phyloP scores from a whole-genome alignment of 2,329 filamentous ascomycete genomes.

The Neofusicoccum ribis region DNA sequence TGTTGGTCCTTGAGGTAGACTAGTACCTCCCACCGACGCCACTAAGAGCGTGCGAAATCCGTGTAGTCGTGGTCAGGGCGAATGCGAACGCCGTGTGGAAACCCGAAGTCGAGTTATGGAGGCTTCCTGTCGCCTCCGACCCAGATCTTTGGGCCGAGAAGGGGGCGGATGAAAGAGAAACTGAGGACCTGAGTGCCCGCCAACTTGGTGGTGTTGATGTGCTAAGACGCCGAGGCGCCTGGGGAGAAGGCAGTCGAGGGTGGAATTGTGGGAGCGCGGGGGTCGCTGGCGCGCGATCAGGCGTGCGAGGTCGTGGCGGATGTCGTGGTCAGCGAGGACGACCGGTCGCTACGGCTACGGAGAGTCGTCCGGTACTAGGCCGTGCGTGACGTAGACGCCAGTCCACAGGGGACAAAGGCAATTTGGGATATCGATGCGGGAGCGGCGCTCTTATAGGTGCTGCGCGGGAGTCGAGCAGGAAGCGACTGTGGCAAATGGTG shows the following conservation, averaged over 20 bases:
- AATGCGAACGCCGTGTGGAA: slow-evolving; percentile 27
- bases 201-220: slow-evolving; percentile 77
- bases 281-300: not conserved
- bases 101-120: slow-evolving; percentile 71
- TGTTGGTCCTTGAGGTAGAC: slow-evolving; percentile 20
- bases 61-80: slow-evolving; percentile 15
- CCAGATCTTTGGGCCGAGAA: slow-evolving; percentile 89
- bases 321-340: slow-evolving; percentile 4
- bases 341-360: slow-evolving; percentile 14
- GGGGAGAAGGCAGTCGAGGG: slow-evolving; percentile 15
- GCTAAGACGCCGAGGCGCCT: slow-evolving; percentile 42
- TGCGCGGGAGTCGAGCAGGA: not conserved
- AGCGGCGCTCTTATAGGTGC: not conserved
- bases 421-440: not conserved
- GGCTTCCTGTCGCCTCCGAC: slow-evolving; percentile 98
- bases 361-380: not conserved
- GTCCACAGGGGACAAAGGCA: not conserved
- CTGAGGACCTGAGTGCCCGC: slow-evolving; percentile 74
- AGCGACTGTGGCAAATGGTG: not conserved
- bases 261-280: not conserved
- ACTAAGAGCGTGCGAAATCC: slow-evolving; percentile 9
- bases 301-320: not conserved
- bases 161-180: slow-evolving; percentile 79
- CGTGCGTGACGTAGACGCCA: slow-evolving; percentile 15
- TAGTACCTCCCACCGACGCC: slow-evolving; percentile 18